Base-by-base conservation (phyloP, 495 filamentous ascomycete species). In the Friedmanniomyces simplex region DNA sequence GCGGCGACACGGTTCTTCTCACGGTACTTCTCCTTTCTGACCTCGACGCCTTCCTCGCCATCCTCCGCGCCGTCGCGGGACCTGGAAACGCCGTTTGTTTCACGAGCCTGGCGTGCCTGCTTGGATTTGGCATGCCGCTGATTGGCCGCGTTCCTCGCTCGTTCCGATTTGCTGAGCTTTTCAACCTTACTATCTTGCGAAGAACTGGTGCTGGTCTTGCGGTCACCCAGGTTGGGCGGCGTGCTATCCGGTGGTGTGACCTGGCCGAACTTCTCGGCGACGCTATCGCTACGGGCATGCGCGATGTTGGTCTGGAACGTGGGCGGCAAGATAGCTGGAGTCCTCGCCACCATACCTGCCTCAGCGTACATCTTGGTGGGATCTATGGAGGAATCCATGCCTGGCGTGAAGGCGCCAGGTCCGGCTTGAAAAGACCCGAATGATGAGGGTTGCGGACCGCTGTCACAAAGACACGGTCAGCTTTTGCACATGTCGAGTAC, bases 1-100 rank as follows among this genome's bases (percentile, higher is more conserved):
- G 89, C 89, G 2, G 89, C 89, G 5, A 89, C 67, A 6, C 89
- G 81, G 65, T 95, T 95, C 24, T 87, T 81, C 64, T 93, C 87
- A 26, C 91, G 76, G 66, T 88, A 82, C 57, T 73, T 68, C 13
- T 69, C 66, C 24, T 34, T 21, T 36, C 57, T 61, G 21, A 22
- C 46, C 18, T 54, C 47, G 24, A 26, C 36, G 18, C 55, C 55
- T n/a, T 49, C 59, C 14, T 49, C 54, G 25, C 50, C 30, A 11
- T 43, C 34, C 18, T 51, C 52, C 25, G 22, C 14, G 16, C 16
- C 13, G 1, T 24, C 36, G 12, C 43, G 34, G 11, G 43, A 21
- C 13, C 36, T 30, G 18, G 8, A 14, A 4, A 12, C 20, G 11
- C 25, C 43, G 21, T 37, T 14, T 20, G 13, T 34, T n/a, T 26